A percentile compares a stretch with the other conserved stretches of the same genome.
Evolutionary conservation across 148 eudicot genomes (phyloP).

Genomic region (Dysphania ambrosioides): DNA sequence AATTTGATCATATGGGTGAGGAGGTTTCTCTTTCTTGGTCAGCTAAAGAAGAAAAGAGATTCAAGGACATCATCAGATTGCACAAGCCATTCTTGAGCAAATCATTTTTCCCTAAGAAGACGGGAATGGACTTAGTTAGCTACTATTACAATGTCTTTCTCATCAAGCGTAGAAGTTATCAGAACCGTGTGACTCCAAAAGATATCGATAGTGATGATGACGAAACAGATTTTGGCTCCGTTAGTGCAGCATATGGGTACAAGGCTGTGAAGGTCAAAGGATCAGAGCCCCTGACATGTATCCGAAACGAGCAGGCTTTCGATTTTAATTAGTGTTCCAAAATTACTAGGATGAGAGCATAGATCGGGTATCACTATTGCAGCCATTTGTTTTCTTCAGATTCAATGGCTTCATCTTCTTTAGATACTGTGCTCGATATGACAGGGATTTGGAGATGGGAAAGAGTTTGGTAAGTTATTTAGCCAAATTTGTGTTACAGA

Average conservation of each 20-base stretch:
- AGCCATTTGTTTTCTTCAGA: no score
- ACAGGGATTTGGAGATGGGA: neutral
- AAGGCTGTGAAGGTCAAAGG: constrained; percentile 36
- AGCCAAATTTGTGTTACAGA: constrained; percentile 4
- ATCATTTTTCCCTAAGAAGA: constrained; percentile 47
- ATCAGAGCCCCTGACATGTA: constrained; percentile 32
- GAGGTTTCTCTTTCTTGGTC: constrained; percentile 86
- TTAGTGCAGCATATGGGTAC: constrained; percentile 55
- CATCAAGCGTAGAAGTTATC: constrained; percentile 58
- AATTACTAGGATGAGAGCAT: constrained; percentile 10
- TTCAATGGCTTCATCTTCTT: constrained; percentile 7
- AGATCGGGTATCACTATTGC: no score
- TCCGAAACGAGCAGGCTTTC: constrained; percentile 44
- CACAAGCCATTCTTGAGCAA: constrained; percentile 28
- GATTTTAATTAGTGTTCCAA: constrained; percentile 35
- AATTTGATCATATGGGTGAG: constrained; percentile 77
- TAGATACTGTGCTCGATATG: neutral
- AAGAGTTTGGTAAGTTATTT: constrained; percentile 2
- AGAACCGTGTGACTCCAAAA: constrained; percentile 71
- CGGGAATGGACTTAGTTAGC: constrained; percentile 55
- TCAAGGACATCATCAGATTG: constrained; percentile 42
- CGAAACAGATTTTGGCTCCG: constrained; percentile 55
- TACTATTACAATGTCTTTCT: constrained; percentile 77
- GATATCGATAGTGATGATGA: constrained; percentile 78
- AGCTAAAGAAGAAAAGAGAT: constrained; percentile 56